Conservation (phyloP, 306 rosid genomes). For the Carpinus fangiana region DNA sequence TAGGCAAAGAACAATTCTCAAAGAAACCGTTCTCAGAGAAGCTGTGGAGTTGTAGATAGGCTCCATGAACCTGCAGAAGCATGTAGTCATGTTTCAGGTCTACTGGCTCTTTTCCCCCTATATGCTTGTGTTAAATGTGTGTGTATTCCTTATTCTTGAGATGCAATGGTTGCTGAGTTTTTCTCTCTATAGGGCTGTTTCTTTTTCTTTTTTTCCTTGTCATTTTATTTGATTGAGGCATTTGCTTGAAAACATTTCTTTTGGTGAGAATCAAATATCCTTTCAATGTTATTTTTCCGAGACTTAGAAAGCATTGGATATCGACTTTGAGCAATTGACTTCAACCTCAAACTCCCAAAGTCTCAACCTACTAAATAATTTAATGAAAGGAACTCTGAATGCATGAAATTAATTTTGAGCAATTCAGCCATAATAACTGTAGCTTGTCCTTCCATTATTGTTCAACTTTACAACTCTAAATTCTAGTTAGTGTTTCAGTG, state of each 20-base stretch:
- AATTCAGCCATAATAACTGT: too few species aligned
- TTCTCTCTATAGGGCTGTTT: not conserved
- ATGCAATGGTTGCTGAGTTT: not conserved
- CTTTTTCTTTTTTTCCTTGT: too few species aligned
- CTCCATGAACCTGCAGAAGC: constrained; percentile 8
- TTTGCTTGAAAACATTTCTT: not conserved
- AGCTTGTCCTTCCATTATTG: not conserved
- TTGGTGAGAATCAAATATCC: not conserved
- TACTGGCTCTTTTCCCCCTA: not conserved
- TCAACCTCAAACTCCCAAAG: too few species aligned
- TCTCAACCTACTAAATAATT: too few species aligned
- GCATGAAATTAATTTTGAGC: too few species aligned
- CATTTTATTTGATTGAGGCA: not conserved
- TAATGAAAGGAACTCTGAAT: too few species aligned
- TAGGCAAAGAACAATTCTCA: constrained; percentile 40
- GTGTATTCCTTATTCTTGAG: not conserved
- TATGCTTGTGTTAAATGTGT: not conserved
- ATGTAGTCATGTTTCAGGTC: constrained; percentile 25
- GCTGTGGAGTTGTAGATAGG: constrained; percentile 22
- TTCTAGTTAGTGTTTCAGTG: not conserved
- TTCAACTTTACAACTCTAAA: not conserved
- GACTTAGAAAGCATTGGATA: too few species aligned
- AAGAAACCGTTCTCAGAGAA: constrained; percentile 12
- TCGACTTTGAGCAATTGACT: too few species aligned
- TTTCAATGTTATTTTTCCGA: not conserved